A percentile compares a stretch with the other conserved stretches of the same genome.
Conservation (phyloP, 441 rosid genomes). For the Adansonia madagascariensis region DNA sequence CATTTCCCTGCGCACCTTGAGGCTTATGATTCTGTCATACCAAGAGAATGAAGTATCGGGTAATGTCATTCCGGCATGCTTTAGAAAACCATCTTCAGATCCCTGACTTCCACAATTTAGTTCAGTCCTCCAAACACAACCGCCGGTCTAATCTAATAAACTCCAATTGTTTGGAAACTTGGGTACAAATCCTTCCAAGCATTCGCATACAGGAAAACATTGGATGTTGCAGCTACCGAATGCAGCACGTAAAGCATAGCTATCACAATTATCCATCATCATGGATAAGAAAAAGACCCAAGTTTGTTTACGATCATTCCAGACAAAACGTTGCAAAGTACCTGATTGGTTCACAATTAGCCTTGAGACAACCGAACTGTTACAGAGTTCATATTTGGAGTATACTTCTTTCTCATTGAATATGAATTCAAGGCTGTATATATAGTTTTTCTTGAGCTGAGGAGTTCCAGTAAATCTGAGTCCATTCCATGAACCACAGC, state of each 20-base stretch:
- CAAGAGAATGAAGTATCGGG: conserved; percentile 28
- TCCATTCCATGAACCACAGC: conserved; percentile 33
- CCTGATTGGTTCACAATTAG: conserved; percentile 19
- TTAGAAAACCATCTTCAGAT: conserved; percentile 25
- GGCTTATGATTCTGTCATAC: conserved; percentile 26
- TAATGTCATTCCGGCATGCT: conserved; percentile 20
- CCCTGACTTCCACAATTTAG: conserved; percentile 28
- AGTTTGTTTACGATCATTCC: not conserved
- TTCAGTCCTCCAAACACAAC: conserved; percentile 34
- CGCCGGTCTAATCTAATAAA: conserved; percentile 26
- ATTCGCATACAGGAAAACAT: conserved; percentile 31
- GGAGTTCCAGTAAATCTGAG: not conserved
- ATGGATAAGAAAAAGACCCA: not conserved
- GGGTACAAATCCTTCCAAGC: conserved; percentile 44
- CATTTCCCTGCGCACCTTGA: conserved; percentile 18
- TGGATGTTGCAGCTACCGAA: conserved; percentile 21
- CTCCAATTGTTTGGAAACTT: conserved; percentile 30
- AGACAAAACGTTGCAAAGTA: not conserved
- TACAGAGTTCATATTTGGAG: not conserved
- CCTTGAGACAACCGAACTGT: conserved; percentile 8
- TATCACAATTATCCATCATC: conserved; percentile 31
- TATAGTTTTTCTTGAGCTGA: not conserved
- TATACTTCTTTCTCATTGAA: not conserved
- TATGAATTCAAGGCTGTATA: conserved; percentile 9
- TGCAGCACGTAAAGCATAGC: conserved; percentile 32